Conservation (phyloP, 192 early-diverging fungal species). For the Podila verticillata region DNA sequence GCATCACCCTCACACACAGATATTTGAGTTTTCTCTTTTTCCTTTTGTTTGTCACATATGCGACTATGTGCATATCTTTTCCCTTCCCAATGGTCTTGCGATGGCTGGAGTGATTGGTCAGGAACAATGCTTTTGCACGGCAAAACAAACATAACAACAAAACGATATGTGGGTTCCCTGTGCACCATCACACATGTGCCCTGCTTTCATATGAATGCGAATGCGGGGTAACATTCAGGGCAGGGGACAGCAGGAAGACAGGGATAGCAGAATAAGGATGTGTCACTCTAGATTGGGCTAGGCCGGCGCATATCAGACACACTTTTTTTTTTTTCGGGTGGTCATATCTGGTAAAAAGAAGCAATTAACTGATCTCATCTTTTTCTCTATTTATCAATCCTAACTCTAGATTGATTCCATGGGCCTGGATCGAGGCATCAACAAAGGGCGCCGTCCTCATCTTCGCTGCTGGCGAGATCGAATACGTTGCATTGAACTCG, state of each 20-base stretch:
- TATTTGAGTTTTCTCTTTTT: too few species aligned
- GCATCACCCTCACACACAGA: too few species aligned
- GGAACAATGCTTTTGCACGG: not conserved
- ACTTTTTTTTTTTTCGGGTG: too few species aligned
- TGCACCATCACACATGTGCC: too few species aligned
- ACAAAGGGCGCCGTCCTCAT: slow-evolving; percentile 72
- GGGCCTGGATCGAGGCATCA: slow-evolving; percentile 71
- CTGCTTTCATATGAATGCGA: too few species aligned
- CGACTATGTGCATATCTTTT: not conserved
- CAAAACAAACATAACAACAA: not conserved
- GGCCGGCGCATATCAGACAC: too few species aligned
- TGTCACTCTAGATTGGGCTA: too few species aligned
- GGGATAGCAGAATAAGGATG: too few species aligned
- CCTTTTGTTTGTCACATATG: too few species aligned
- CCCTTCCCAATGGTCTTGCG: not conserved
- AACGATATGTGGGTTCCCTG: not conserved
- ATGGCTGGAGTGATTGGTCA: not conserved
- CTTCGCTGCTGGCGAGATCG: slow-evolving; percentile 70
- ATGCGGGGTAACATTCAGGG: too few species aligned
- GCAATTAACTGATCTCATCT: not conserved
- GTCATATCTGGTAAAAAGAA: not conserved
- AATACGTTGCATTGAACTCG: slow-evolving; percentile 59
- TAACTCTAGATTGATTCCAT: slow-evolving; percentile 60
- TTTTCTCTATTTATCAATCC: not conserved
- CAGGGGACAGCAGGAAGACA: too few species aligned